Conservation (phyloP, 768 basidiomycete species). For the Calvatia gigantea region DNA sequence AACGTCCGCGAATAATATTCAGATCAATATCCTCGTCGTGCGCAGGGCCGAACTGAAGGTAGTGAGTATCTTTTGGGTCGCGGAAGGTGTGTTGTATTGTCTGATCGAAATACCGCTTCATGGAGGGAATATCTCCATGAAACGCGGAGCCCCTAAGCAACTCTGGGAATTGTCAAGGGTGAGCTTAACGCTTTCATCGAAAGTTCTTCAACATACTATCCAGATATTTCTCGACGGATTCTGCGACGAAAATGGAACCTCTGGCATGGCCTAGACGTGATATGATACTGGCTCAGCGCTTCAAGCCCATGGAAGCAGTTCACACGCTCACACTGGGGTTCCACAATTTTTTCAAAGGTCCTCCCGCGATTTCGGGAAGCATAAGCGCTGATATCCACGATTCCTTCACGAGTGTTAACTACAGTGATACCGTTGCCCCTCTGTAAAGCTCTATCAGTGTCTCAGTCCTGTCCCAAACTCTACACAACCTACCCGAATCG, state of each 20-base stretch:
- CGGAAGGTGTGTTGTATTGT: conserved; percentile 39
- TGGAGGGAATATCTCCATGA: conserved; percentile 32
- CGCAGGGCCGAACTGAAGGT: conserved; percentile 38
- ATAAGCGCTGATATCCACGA: conserved; percentile 54
- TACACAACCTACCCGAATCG: conserved; percentile 15
- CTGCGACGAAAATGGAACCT: conserved; percentile 46
- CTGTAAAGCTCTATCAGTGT: background rate
- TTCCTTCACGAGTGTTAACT: conserved; percentile 62
- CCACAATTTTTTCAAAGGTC: conserved; percentile 44
- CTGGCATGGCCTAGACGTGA: conserved; percentile 32
- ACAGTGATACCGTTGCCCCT: conserved; percentile 18
- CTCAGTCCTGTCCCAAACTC: background rate
- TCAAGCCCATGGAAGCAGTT: background rate
- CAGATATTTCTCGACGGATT: conserved; percentile 30
- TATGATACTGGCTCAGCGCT: background rate
- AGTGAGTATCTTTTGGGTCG: conserved; percentile 30
- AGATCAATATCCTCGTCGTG: conserved; percentile 31
- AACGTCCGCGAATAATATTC: conserved; percentile 38
- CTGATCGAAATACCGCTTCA: conserved; percentile 38
- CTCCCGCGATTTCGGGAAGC: conserved; percentile 19
- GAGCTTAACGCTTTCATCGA: background rate
- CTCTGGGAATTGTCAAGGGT: conserved; percentile 20
- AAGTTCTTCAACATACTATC: conserved; percentile 21
- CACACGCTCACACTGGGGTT: conserved; percentile 30
- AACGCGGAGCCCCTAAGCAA: conserved; percentile 35